phyloP scores from a whole-genome alignment of 495 filamentous ascomycete genomes.

The Aspergillus sparsus region DNA sequence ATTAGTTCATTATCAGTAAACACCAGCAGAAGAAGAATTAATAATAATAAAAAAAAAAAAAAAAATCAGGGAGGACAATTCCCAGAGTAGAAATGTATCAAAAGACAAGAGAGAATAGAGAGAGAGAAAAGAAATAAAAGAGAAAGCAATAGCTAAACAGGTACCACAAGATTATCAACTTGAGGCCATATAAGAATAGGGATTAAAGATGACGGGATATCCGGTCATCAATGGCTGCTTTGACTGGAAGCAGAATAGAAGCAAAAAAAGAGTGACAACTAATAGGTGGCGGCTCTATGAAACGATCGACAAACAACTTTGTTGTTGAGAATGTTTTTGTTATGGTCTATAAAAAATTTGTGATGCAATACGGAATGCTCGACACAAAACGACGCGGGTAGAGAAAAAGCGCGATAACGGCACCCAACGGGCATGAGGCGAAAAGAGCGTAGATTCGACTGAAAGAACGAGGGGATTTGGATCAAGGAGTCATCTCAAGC shows the following conservation, averaged over 20 bases:
- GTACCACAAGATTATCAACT: slow-evolving; percentile 17
- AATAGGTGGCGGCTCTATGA: slow-evolving; percentile 15
- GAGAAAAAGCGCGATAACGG: slow-evolving; percentile 18
- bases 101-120: slow-evolving; percentile 8
- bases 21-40: slow-evolving; percentile 14
- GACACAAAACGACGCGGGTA: slow-evolving; percentile 24
- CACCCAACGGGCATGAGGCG: slow-evolving; percentile 17
- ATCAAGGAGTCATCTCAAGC: slow-evolving; percentile 20
- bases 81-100: slow-evolving; percentile 7
- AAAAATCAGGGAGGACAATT: slow-evolving; percentile 4
- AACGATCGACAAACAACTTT: slow-evolving; percentile 15
- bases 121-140: slow-evolving; percentile 17
- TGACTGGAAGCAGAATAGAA: not conserved
- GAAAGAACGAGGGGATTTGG: slow-evolving; percentile 29
- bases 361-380: slow-evolving; percentile 39
- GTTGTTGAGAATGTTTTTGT: slow-evolving; percentile 22
- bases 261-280: slow-evolving; percentile 8
- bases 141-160: slow-evolving; percentile 14
- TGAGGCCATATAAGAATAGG: slow-evolving; percentile 14
- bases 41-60: slow-evolving; percentile 9
- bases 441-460: slow-evolving; percentile 27
- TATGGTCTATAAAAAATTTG: slow-evolving; percentile 26
- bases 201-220: slow-evolving; percentile 14
- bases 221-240: slow-evolving; percentile 17
- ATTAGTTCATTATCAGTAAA: slow-evolving; percentile 40